These are phyloP conservation scores for Barnettozyma sp. DNA, from an alignment of 805 yeast species.

Conservation along the genomic window DNA sequence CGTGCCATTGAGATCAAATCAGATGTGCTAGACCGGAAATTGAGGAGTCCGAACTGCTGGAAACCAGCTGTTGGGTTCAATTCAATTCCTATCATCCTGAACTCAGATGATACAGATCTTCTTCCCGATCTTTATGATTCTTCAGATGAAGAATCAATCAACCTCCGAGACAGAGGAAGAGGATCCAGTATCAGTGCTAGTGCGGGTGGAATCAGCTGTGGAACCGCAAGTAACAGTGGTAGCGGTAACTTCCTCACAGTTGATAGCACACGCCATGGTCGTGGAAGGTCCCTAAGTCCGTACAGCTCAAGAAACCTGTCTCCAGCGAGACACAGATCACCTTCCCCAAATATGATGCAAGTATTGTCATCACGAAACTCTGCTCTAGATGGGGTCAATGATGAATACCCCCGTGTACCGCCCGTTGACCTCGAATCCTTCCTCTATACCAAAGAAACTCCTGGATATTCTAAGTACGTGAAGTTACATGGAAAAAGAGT, in stretches of 20 bases:
- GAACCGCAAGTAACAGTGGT: no score
- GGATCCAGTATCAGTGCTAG: no score
- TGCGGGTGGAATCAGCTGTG: no score
- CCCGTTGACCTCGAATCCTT: constrained; percentile 14
- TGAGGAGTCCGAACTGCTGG: neutral
- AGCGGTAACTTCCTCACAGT: constrained; percentile 2
- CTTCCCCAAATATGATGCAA: constrained; percentile 11
- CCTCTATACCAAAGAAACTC: constrained; percentile 5
- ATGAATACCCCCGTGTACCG: constrained; percentile 21
- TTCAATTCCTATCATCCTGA: constrained; percentile 6
- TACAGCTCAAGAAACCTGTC: constrained; percentile 2
- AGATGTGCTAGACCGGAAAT: neutral
- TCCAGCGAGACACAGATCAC: constrained; percentile 6
- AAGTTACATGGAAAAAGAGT: constrained; percentile 33
- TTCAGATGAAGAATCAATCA: no score
- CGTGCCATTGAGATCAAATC: constrained; percentile 1
- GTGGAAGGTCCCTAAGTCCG: constrained; percentile 7
- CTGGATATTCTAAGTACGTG: constrained; percentile 3
- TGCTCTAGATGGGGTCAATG: constrained; percentile 15
- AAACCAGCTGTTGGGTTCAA: constrained; percentile 8
- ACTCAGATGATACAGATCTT: constrained; percentile 3
- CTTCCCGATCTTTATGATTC: constrained; percentile 1
- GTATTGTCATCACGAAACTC: neutral
- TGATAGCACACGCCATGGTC: neutral
- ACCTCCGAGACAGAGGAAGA: no score